These are phyloP conservation scores for Erodium maritimum DNA, from an alignment of 345 rosid species.

Conservation along the genomic window DNA sequence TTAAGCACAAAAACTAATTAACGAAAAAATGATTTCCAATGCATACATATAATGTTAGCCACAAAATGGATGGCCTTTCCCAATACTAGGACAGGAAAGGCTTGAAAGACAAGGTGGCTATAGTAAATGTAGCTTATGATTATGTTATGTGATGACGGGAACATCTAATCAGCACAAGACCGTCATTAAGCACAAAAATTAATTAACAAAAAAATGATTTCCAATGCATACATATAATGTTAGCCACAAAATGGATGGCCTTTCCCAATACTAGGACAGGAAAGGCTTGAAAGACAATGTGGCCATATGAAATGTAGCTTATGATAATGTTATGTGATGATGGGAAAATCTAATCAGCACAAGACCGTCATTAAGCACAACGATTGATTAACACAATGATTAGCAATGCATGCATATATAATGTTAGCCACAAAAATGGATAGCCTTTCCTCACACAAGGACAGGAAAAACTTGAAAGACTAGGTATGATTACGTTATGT, in stretches of 20 bases:
- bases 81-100: background rate
- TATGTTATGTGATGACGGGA: slow-evolving; percentile 14
- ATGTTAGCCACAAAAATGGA: background rate
- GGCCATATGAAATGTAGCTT: slow-evolving; percentile 5
- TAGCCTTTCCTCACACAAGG: background rate
- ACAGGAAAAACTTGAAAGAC: background rate
- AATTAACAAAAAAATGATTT: background rate
- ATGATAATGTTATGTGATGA: slow-evolving; percentile 18
- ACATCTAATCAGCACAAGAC: slow-evolving; percentile 35
- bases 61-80: background rate
- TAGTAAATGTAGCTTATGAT: slow-evolving; percentile 12
- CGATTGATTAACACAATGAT: no score
- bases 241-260: background rate
- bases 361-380: slow-evolving; percentile 23
- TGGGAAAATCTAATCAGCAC: slow-evolving; percentile 11
- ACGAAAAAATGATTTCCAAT: no score
- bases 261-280: background rate
- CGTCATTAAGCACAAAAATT: slow-evolving; percentile 28
- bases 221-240: background rate
- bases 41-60: background rate
- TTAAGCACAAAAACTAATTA: slow-evolving; percentile 11
- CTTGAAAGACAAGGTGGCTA: background rate
- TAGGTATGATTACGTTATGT: slow-evolving; percentile 14
- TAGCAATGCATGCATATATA: background rate
- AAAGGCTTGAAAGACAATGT: background rate